phyloP scores from a whole-genome alignment of 805 yeast genomes.

The Blastobotrys muscicola region DNA sequence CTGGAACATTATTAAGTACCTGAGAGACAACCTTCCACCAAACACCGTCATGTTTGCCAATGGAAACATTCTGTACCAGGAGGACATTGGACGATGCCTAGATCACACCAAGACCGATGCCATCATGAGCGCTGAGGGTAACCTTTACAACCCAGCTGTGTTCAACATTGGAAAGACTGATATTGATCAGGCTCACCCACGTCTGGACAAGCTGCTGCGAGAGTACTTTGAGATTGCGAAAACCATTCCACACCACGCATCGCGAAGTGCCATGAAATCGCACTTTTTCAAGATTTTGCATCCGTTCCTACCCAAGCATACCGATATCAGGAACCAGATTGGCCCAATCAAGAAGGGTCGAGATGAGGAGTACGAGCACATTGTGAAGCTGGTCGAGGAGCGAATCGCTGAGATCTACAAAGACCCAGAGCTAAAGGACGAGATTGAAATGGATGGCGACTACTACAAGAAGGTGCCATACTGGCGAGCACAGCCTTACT shows the following conservation, averaged over 20 bases:
- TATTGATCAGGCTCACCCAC: conserved; percentile 60
- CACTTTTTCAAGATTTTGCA: conserved; percentile 82
- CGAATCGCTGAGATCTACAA: conserved; percentile 49
- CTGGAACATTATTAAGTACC: conserved; percentile 68
- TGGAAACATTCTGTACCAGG: conserved; percentile 88
- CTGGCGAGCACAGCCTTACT: conserved; percentile 96
- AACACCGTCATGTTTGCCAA: conserved; percentile 89
- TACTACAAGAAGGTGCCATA: conserved; percentile 71
- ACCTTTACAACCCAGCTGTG: conserved; percentile 85
- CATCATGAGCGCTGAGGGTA: conserved; percentile 97
- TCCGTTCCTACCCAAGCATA: conserved; percentile 67
- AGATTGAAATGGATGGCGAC: conserved; percentile 52
- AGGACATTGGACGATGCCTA: conserved; percentile 65
- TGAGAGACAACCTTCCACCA: conserved; percentile 68
- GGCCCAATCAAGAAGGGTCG: conserved; percentile 44
- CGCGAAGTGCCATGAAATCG: conserved; percentile 77
- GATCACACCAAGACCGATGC: conserved; percentile 67
- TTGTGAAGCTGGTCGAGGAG: conserved; percentile 59
- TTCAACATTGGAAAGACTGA: conserved; percentile 40
- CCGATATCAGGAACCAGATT: conserved; percentile 66
- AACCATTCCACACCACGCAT: conserved; percentile 53
- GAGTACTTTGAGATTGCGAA: conserved; percentile 84
- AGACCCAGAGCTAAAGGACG: conserved; percentile 49
- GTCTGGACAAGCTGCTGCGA: conserved; percentile 73
- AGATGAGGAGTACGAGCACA: conserved; percentile 41